phyloP scores from a whole-genome alignment of 495 filamentous ascomycete species.

The Immersiella caudata region DNA sequence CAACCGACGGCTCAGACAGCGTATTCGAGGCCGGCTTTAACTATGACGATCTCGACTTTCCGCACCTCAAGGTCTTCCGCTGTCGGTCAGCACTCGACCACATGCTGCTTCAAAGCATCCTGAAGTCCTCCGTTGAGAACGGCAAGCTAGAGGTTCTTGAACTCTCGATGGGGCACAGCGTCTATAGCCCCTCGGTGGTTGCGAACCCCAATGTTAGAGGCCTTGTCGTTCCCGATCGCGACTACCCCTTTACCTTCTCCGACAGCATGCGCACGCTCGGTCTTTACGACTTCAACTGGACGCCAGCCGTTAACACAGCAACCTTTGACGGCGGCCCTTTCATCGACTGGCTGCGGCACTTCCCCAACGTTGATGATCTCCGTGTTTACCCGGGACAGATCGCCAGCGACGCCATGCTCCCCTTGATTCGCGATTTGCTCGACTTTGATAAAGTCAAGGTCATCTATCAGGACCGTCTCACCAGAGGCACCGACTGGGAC shows the following conservation, averaged over 20 bases:
- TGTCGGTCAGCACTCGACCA: conserved; percentile 12
- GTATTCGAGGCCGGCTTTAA: not conserved
- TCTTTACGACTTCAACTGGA: conserved; percentile 34
- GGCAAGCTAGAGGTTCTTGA: conserved; percentile 32
- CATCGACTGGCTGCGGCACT: conserved; percentile 28
- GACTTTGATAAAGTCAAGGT: conserved; percentile 11
- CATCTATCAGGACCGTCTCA: conserved; percentile 25
- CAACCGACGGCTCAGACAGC: conserved; percentile 6
- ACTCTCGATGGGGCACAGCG: not conserved
- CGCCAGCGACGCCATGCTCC: conserved; percentile 2
- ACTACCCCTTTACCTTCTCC: conserved; percentile 20
- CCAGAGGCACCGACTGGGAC: conserved; percentile 20
- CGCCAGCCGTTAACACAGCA: not conserved
- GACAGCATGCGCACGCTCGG: conserved; percentile 29
- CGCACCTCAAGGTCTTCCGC: conserved; percentile 29
- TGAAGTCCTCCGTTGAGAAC: conserved; percentile 16
- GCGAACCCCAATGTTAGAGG: not conserved
- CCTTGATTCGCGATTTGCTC: conserved; percentile 25
- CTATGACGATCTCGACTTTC: not conserved
- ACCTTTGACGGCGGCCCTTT: conserved; percentile 33
- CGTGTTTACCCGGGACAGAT: conserved; percentile 24
- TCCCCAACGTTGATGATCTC: conserved; percentile 30
- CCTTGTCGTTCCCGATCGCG: conserved; percentile 14
- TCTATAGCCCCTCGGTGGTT: not conserved
- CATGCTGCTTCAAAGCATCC: conserved; percentile 11